Base-by-base conservation (phyloP, 805 yeast genomes). In the Cyberlindnera euphorbiae region DNA sequence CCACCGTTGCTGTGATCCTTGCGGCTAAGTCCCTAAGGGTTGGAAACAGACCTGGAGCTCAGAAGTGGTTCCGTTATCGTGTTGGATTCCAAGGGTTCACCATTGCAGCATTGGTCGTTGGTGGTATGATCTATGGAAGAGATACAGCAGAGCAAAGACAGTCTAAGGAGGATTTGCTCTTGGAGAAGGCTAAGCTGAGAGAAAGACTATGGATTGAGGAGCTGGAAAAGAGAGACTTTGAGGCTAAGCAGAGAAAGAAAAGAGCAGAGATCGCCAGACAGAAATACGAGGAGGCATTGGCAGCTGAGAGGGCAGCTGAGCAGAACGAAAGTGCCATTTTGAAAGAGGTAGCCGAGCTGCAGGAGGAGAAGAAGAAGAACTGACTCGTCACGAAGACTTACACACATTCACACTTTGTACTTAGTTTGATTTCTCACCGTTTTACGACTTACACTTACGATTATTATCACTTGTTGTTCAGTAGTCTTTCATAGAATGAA, bases 191-290 rank as follows among this genome's bases (percentile, higher is more conserved):
- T 28, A 82, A 82, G 59, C 63, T 76, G 55, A 79, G 97, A 67
- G 96, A 89, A 56, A 68, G 65, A 51, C 56, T 89, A 47, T 89
- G 97, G 97, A 82, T 88, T 43, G 86, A 83, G 55, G 94, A 83
- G 53, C 69, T 88, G 52, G 97, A 88, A 56, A 75, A 95, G 64
- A 75, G 95, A 59, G 96, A 88, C 57, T 71, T 60, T 11, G 82
- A 78, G 39, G 76, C 79, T 39, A 78, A 82, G 55, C 75, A 69
- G 42, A 69, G 95, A 51, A 78, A 74, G 59, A 59, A 67, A 47
- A 71, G 88, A 51, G 84, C 89, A 5, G 85, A 80, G 39, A 49
- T 69, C 33, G 80, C 81, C 2, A 71, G 75, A 55, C 46, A 46
- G 42, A 64, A 67, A 47, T 56, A 64, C 25, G 49, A 54, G 32